Percentiles rank a stretch among this genome's conserved stretches.
phyloP scores from a whole-genome alignment of 2,329 filamentous ascomycete species.

The Alternaria sp. region DNA sequence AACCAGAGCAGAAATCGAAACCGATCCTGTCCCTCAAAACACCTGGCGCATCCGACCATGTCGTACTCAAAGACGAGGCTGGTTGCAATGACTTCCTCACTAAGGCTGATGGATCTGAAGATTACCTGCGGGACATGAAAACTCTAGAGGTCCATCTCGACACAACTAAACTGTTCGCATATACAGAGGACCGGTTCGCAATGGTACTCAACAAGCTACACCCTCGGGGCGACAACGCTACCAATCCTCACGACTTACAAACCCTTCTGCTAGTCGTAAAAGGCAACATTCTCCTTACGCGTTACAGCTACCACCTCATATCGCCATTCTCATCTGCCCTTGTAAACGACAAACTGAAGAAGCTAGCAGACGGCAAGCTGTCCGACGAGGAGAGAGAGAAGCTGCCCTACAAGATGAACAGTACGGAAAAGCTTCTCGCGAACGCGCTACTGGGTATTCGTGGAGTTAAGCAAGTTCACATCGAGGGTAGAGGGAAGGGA shows the following conservation, averaged over 20 bases:
- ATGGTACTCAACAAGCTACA: background rate
- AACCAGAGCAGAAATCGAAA: background rate
- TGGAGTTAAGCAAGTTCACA: constrained; percentile 14
- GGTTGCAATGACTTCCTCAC: background rate
- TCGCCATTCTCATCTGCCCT: background rate
- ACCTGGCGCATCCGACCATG: background rate
- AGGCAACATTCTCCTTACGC: background rate
- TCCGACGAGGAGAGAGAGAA: constrained; percentile 6
- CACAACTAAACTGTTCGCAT: background rate
- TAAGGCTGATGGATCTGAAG: too few relatives aligned
- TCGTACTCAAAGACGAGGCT: background rate
- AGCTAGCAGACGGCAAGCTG: background rate
- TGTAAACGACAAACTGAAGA: background rate
- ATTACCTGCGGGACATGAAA: background rate
- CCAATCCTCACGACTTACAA: background rate
- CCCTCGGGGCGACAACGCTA: background rate
- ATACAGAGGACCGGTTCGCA: background rate
- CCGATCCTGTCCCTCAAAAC: background rate
- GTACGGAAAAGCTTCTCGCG: constrained; percentile 14
- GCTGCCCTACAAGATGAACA: constrained; percentile 10
- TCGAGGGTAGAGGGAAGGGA: background rate
- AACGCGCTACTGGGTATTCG: constrained; percentile 26
- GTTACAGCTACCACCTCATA: background rate
- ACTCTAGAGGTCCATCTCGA: background rate
- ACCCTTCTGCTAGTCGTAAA: background rate